These are phyloP conservation scores for Epichloe brachyelytri DNA, from an alignment of 2,329 filamentous ascomycete genomes.

Conservation along the genomic window DNA sequence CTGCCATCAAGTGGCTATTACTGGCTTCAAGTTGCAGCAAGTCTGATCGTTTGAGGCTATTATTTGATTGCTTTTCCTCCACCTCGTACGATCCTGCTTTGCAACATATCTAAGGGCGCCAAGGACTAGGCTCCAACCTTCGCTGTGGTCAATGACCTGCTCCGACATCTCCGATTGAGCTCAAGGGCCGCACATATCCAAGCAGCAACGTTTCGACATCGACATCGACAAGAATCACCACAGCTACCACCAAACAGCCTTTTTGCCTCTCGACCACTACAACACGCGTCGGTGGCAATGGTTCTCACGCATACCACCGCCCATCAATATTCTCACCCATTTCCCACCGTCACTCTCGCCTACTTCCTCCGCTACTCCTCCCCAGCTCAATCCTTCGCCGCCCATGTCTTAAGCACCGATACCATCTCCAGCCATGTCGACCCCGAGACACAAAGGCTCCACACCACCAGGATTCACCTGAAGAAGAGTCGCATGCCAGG, in stretches of 20 bases:
- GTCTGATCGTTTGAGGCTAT: constrained; percentile 2
- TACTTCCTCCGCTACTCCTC: constrained; percentile 80
- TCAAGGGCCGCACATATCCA: constrained; percentile 7
- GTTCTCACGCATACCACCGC: constrained; percentile 52
- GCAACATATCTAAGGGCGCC: not conserved
- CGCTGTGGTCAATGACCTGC: constrained; percentile 11
- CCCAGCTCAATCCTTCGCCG: constrained; percentile 61
- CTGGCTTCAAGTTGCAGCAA: constrained; percentile 3
- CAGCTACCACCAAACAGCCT: not conserved
- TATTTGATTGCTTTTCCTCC: not conserved
- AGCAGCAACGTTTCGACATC: not conserved
- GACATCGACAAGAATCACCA: constrained; percentile 5
- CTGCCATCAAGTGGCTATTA: not conserved
- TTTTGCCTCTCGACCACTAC: not conserved
- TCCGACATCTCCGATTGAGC: constrained; percentile 12
- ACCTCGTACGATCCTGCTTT: not conserved
- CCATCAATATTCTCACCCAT: constrained; percentile 67
- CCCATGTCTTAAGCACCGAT: constrained; percentile 72
- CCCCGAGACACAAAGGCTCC: constrained; percentile 57
- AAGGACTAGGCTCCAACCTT: constrained; percentile 5
- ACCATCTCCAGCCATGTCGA: constrained; percentile 66
- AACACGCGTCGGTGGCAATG: constrained; percentile 29
- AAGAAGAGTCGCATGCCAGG: constrained; percentile 69
- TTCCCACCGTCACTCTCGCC: constrained; percentile 74
- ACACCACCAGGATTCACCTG: constrained; percentile 67